Base-by-base conservation (phyloP, 345 rosid genomes). In the Carallia pectinifolia region DNA sequence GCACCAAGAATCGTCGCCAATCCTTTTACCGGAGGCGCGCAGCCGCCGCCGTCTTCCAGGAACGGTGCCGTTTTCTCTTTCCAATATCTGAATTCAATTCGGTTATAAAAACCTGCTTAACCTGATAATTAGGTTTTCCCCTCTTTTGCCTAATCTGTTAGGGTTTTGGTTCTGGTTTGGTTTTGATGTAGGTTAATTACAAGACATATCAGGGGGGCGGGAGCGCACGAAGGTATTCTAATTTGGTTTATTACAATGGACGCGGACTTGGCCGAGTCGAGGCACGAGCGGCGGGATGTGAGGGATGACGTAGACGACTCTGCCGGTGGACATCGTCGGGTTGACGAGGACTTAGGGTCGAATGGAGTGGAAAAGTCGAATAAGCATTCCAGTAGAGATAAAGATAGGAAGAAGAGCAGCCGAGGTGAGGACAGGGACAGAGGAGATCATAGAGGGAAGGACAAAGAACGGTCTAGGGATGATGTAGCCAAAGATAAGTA, bases 401-500 rank as follows among this genome's bases (percentile, higher is more conserved):
- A 33, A 44, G 79, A 76, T 52, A 77, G 70, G 71, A 77, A 36
- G 71, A 68, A 58, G 34, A 68, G 74, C n/a, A 64, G 71, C 63
- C 39, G 71, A 6, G 67, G 53, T 30, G 77, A 69, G 16, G 77
- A 73, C 17, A 69, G 61, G 54, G 76, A 77, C 4, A 58, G 64
- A 7, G 75, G 64, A 7, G 75, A 69, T 31, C 68, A 78, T 53
- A 69, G 68, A 62, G 52, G 30, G 17, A 73, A 66, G 58, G 81
- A 78, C 34, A 60, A 70, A 36, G 80, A 76, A 61, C 58, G 80
- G 9, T 47, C 75, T 3, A 76, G 36, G 29, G 72, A 67, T 30
- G 77, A 61, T 67, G 36, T 48, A 2, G 0, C 56, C 18, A 67
- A 48, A 58, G 70, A 68, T 47, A 48, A 71, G 44, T 12, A 71